Conservation (phyloP, 139 green algal species). For the Microglena sp. region DNA sequence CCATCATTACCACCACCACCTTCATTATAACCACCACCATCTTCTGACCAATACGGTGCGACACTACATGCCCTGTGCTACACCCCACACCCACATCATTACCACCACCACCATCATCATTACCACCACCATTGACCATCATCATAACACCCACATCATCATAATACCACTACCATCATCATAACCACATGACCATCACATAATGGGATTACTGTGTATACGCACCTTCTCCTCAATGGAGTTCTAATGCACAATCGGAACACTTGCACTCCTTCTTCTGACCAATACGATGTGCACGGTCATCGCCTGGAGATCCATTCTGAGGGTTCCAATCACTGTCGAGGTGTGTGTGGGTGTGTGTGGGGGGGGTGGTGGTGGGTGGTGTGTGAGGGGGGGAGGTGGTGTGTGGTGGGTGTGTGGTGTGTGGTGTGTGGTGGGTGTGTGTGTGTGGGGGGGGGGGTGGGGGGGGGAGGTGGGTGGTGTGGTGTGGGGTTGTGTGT, state of each 20-base stretch:
- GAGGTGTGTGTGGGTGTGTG: slow-evolving; percentile 51
- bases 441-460: no score
- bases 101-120: background rate
- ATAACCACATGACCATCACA: background rate
- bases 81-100: background rate
- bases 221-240: slow-evolving; percentile 96
- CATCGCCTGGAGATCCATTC: slow-evolving; percentile 82
- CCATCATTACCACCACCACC: no score
- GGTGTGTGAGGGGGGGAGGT: no score
- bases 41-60: background rate
- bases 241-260: slow-evolving; percentile 96
- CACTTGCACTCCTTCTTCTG: slow-evolving; percentile 99
- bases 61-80: background rate
- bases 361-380: no score
- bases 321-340: slow-evolving; percentile 86
- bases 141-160: background rate
- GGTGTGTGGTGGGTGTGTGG: no score
- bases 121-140: background rate
- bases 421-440: no score
- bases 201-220: background rate
- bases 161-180: background rate
- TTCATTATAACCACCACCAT: no score
- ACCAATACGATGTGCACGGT: slow-evolving; percentile 95
- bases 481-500: no score
- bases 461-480: no score